A percentile compares a stretch with the other conserved stretches of the same genome.
Evolutionary conservation across 257 asterid species (phyloP).

Genomic region (Oldenlandia corymbosa): DNA sequence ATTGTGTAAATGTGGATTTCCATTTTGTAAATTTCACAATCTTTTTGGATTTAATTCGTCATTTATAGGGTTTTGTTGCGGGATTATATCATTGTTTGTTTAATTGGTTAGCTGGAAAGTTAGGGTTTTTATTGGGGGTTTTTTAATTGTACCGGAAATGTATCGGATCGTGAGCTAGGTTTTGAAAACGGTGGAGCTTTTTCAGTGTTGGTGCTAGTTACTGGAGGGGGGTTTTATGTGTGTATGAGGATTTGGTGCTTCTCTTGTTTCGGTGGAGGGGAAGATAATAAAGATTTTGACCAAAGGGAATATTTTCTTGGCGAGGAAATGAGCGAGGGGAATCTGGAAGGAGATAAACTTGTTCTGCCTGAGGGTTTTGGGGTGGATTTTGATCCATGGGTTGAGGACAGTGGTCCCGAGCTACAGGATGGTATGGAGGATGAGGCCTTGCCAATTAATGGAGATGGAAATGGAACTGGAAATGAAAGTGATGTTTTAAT

Average conservation of each 20-base stretch:
- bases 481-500: constrained; percentile 27
- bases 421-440: constrained; percentile 13
- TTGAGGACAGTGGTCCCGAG: too few relatives aligned
- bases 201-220: not conserved
- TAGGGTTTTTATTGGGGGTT: constrained; percentile 18
- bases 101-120: constrained; percentile 10
- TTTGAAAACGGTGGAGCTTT: constrained; percentile 29
- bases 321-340: constrained; percentile 37
- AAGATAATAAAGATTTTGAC: constrained; percentile 17
- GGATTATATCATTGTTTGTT: too few relatives aligned
- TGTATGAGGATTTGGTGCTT: constrained; percentile 92
- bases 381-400: constrained; percentile 14
- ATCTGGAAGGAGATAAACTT: constrained; percentile 26
- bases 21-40: not conserved
- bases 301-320: constrained; percentile 11
- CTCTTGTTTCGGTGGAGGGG: constrained; percentile 63
- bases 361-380: constrained; percentile 35
- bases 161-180: constrained; percentile 47
- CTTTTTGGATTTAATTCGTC: not conserved
- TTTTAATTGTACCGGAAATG: constrained; percentile 6
- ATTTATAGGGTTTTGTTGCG: constrained; percentile 25
- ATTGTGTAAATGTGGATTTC: constrained; percentile 5
- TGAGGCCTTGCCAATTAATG: constrained; percentile 10
- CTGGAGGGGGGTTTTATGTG: constrained; percentile 15
- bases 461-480: constrained; percentile 18